Base-by-base conservation (phyloP, 148 eudicot species). In the Heliamphora exappendiculata region DNA sequence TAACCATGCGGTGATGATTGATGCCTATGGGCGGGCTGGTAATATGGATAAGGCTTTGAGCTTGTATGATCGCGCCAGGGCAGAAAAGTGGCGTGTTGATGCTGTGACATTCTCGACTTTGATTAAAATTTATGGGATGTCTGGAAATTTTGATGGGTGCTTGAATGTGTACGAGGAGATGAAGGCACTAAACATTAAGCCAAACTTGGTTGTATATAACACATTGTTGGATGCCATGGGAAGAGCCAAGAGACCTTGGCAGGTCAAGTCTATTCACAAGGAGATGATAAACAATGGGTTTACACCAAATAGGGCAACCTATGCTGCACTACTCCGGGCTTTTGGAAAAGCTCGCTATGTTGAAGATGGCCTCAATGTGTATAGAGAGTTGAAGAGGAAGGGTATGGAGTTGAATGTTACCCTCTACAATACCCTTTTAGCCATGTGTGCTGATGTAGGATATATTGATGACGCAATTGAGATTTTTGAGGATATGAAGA, bases 91-190 rank as follows among this genome's bases (percentile, higher is more conserved):
- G 97, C 77, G 90, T 6, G 76, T 94, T 70, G 95, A 91, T 77
- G 87, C 82, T 26, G 84, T 85, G 11, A 90, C 97, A 1, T 94
- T 94, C 66, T 78, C 93, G 0, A 94, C 95, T 1, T 63, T 94
- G 83, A 87, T 94, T 66, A 90, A 78, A 65, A 84, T 90, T 39
- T 87, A 94, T 81, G 95, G 87, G 0, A 82, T 83, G 79, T 66
- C 85, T 14, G 88, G 91, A 17, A 94, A 94, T 83, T 94, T 85
- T 34, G 98, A 91, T 85, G 98, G 97, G 44, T 92, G 97, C 75
- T 92, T 94, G 90, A 92, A 89, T 77, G 91, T 92, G 19, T 94
- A 86, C 44, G 89, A 94, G 86, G 98, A 94, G 77, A 92, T 94
- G 98, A 94, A 92, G 86, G 97, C 91, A 33, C 84, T 92, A 26